phyloP scores from a whole-genome alignment of 2,329 filamentous ascomycete species.

The Hortaea werneckii region DNA sequence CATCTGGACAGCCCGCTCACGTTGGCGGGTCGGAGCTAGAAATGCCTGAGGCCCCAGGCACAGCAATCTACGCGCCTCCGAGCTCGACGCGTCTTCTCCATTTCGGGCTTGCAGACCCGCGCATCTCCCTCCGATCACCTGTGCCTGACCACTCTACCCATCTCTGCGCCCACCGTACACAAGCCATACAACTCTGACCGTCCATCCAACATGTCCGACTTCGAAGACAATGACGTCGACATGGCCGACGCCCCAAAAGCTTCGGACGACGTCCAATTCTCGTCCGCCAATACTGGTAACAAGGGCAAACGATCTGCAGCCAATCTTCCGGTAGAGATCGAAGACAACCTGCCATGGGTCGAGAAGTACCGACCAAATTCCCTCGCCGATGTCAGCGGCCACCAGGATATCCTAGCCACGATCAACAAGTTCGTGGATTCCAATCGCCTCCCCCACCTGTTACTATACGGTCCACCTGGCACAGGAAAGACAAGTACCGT shows the following conservation, averaged over 20 bases:
- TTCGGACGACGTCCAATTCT: constrained; percentile 51
- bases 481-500: constrained; percentile 98
- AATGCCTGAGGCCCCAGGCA: not conserved
- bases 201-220: constrained; percentile 40
- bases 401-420: constrained; percentile 92
- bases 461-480: constrained; percentile 91
- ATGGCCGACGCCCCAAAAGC: constrained; percentile 54
- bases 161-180: too few species aligned
- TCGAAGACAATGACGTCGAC: constrained; percentile 47
- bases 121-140: too few species aligned
- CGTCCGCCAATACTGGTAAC: constrained; percentile 50
- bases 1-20: too few species aligned
- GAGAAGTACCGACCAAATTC: constrained; percentile 92
- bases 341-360: constrained; percentile 93
- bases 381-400: constrained; percentile 85
- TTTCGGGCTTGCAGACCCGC: not conserved
- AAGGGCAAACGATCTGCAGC: constrained; percentile 90
- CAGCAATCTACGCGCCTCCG: not conserved
- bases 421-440: constrained; percentile 96
- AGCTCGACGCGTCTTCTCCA: not conserved
- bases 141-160: too few species aligned
- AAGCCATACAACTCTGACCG: too few species aligned
- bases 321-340: constrained; percentile 85
- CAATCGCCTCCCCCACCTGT: constrained; percentile 86
- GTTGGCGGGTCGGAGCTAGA: too few species aligned